Base-by-base conservation (phyloP, 2,329 filamentous ascomycete genomes). In the Colletotrichum abscissum region DNA sequence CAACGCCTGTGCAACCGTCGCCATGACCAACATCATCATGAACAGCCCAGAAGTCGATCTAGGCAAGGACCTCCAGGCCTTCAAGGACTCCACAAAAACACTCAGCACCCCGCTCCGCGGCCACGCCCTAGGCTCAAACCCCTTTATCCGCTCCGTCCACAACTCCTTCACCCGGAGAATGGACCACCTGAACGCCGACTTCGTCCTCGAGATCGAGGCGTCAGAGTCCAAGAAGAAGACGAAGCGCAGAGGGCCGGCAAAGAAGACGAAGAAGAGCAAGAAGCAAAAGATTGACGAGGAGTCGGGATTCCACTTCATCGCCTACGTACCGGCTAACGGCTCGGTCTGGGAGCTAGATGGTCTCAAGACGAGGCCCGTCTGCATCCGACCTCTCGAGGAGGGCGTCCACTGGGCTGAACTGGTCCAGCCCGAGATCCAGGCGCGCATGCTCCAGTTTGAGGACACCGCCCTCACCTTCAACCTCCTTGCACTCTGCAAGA, bases 1-100 rank as follows among this genome's bases (percentile, higher is more conserved):
- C 68, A 97, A 97, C 81, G 93, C 95, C 30, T 99, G 97, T 82
- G 97, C 95, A 24, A 97, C 94, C n/a, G 91, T 98, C 58, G 95
- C 97, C 4, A 87, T 98, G 76, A 88, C 98, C 77, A 98, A 98
- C 78, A 97, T 98, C 73, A 86, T 98, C 79, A 97, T 98, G 90
- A 98, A 98, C 79, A 88, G 92, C 28, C 85, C 90, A 0, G 86
- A 85, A 0, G 82, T 95, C 4, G 84, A 91, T 12, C 87, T 98
- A 6, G 95, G 95, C 4, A 83, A 90, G n/a, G 87, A 92, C 72
- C 87, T 98, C 1, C 82, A 86, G 33, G 83, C 86, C 16, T 97
- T 98, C 84, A 96, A 94, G 78, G 84, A 91, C 0, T 90, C 91
- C 49, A 97, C 95, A 0, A 85, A 85, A 75, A 79, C 87, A 16